Evolutionary conservation across 305 asterid species (phyloP).

Genomic region (Fraxinus greggii): DNA sequence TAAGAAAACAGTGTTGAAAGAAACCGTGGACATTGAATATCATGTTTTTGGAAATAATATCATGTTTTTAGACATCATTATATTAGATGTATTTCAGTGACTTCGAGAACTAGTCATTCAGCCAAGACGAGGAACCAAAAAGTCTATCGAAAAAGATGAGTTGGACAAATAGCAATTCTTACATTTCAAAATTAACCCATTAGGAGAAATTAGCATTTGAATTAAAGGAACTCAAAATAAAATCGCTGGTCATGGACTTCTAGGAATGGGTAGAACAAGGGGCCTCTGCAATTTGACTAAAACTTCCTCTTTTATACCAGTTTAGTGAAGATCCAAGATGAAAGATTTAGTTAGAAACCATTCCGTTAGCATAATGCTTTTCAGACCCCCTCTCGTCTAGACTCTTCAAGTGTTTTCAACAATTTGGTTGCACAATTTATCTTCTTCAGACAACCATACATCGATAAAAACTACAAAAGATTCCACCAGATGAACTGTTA

Average conservation of each 20-base stretch:
- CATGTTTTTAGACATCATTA: too few relatives aligned
- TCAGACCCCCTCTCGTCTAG: not conserved
- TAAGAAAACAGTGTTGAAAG: not conserved
- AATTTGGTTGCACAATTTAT: not conserved
- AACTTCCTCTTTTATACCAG: not conserved
- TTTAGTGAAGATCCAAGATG: not conserved
- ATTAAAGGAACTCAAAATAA: not conserved
- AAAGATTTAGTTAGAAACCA: not conserved
- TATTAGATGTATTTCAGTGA: not conserved
- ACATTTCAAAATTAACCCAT: not conserved
- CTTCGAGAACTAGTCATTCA: not conserved
- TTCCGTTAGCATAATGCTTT: not conserved
- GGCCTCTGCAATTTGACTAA: not conserved
- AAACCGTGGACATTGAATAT: not conserved
- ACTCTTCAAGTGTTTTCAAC: not conserved
- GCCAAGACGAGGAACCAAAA: slow-evolving; percentile 11
- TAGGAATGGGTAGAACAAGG: not conserved
- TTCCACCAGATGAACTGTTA: not conserved
- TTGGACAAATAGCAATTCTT: not conserved
- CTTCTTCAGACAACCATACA: not conserved
- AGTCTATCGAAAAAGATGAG: slow-evolving; percentile 10
- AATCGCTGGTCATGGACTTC: not conserved
- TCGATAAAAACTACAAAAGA: not conserved
- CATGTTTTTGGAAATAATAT: not conserved
- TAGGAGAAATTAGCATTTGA: not conserved